Conservation (phyloP, 164 flowering plant species). For the Chimonanthus salicifolius region DNA sequence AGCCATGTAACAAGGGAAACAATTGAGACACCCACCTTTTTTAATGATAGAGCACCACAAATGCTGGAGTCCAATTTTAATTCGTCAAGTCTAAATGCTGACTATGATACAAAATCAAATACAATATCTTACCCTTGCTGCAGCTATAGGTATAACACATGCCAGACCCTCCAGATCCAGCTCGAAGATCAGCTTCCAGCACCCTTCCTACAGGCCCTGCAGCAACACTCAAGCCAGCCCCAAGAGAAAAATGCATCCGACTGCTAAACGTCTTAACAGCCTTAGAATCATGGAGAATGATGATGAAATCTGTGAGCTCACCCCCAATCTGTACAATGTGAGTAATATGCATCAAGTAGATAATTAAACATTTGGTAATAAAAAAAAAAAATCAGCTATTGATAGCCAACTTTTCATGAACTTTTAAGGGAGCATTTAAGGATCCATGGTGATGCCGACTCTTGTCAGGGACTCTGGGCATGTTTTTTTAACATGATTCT, state of each 20-base stretch:
- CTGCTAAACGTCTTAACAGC: slow-evolving; percentile 98
- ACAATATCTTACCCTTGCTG: slow-evolving; percentile 71
- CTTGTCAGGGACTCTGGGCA: too few species aligned
- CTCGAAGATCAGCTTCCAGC: slow-evolving; percentile 94
- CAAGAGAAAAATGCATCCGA: slow-evolving; percentile 94
- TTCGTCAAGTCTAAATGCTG: neutral
- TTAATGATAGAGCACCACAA: neutral
- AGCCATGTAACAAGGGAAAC: neutral
- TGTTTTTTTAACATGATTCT: too few species aligned
- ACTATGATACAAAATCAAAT: neutral
- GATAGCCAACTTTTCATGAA: neutral
- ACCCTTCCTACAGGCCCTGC: slow-evolving; percentile 97
- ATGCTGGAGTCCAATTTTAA: neutral
- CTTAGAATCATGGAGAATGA: slow-evolving; percentile 74
- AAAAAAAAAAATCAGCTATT: neutral
- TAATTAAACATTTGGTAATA: neutral
- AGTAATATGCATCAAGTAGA: neutral
- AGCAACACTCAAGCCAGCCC: slow-evolving; percentile 98
- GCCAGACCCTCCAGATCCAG: slow-evolving; percentile 93
- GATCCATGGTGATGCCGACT: neutral
- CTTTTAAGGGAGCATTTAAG: too few species aligned
- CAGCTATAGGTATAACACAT: slow-evolving; percentile 95
- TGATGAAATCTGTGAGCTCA: slow-evolving; percentile 85
- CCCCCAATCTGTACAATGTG: slow-evolving; percentile 62
- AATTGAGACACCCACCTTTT: neutral